A percentile compares a stretch with the other conserved stretches of the same genome.
These are phyloP conservation scores for Peronospora destructor DNA, from an alignment of 352 stramenopile species.

Conservation along the genomic window DNA sequence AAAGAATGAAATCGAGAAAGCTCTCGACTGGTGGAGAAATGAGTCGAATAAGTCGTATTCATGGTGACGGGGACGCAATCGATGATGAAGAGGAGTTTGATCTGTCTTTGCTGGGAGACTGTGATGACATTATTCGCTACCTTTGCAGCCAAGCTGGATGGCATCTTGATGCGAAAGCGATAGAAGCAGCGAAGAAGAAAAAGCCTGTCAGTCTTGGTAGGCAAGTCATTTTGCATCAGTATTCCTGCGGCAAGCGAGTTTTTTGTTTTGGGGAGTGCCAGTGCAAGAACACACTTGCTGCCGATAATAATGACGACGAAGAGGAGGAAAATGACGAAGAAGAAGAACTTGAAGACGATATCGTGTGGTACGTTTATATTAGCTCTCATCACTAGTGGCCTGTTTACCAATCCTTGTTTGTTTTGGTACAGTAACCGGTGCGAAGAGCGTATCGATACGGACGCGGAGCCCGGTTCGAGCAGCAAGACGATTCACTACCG, in stretches of 20 bases:
- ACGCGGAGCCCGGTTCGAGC: slow-evolving; percentile 13
- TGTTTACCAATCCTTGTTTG: slow-evolving; percentile 4
- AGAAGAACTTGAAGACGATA: slow-evolving; percentile 32
- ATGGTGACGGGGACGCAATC: slow-evolving; percentile 9
- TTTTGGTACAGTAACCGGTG: slow-evolving; percentile 28
- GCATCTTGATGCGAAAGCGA: slow-evolving; percentile 22
- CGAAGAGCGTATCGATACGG: slow-evolving; percentile 24
- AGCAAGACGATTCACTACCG: slow-evolving; percentile 31
- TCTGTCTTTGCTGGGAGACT: slow-evolving; percentile 72
- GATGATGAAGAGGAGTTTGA: slow-evolving; percentile 64
- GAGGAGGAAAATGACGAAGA: slow-evolving; percentile 14
- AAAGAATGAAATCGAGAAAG: slow-evolving; percentile 49
- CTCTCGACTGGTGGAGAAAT: slow-evolving; percentile 14
- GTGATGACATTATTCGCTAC: slow-evolving; percentile 66
- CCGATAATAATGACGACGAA: slow-evolving; percentile 25
- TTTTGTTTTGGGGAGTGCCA: slow-evolving; percentile 44
- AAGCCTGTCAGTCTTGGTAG: slow-evolving; percentile 9
- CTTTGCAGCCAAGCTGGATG: slow-evolving; percentile 56
- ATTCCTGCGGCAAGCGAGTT: slow-evolving; percentile 18
- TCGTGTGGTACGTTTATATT: slow-evolving; percentile 37
- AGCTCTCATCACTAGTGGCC: neutral
- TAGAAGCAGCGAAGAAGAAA: slow-evolving; percentile 21
- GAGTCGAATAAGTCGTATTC: slow-evolving; percentile 15
- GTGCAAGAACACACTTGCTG: slow-evolving; percentile 37
- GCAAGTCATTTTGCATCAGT: slow-evolving; percentile 26